phyloP scores from a whole-genome alignment of 176 grass and related monocot genomes.

The Elymus sibiricus region DNA sequence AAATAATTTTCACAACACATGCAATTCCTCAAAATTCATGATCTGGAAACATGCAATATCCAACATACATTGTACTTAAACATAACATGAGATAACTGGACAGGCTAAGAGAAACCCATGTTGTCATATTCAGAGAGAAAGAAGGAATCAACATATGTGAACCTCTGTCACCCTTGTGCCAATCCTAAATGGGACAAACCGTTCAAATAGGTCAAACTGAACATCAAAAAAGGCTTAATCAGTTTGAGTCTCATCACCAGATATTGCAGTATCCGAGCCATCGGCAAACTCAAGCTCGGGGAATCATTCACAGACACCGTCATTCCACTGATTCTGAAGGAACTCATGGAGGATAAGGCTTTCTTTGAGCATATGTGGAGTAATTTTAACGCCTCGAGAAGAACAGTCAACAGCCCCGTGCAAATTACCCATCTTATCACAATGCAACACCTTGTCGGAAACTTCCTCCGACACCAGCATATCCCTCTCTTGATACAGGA shows the following conservation, averaged over 20 bases:
- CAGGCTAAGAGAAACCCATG: neutral
- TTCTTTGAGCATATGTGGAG: constrained; percentile 11
- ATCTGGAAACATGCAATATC: neutral
- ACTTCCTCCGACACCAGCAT: neutral
- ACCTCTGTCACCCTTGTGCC: neutral
- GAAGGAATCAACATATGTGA: neutral
- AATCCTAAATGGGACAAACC: neutral
- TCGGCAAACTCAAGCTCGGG: neutral
- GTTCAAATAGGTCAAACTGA: neutral
- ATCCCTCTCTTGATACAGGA: neutral
- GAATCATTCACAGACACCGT: neutral
- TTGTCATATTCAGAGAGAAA: neutral
- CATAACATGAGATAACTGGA: neutral
- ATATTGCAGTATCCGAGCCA: neutral
- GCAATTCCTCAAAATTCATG: neutral
- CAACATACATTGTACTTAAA: neutral
- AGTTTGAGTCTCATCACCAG: neutral
- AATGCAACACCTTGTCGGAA: neutral
- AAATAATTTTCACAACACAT: neutral
- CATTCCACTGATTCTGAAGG: neutral
- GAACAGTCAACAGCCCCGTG: neutral
- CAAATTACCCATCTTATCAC: neutral
- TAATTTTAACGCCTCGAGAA: neutral
- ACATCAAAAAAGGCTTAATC: neutral
- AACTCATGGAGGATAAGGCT: constrained; percentile 11